Base-by-base conservation (phyloP, 352 stramenopile species). In the Phytophthora vignae region DNA sequence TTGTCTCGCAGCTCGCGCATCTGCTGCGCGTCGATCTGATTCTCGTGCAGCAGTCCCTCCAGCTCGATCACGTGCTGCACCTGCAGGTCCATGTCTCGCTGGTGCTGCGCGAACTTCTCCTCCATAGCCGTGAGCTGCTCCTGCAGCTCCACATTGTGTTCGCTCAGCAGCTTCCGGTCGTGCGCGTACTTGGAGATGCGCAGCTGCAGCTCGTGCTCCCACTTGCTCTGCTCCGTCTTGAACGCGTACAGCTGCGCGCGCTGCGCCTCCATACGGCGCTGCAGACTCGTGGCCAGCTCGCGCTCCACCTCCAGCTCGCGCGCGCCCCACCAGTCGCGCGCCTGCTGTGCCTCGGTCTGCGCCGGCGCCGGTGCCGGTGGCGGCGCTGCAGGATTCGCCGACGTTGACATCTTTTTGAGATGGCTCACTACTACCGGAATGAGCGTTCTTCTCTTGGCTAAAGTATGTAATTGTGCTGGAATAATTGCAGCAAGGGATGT, bases 201-300 rank as follows among this genome's bases (percentile, higher is more conserved):
- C 48, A 90, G 68, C 79, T 93, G 73, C 67, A 95, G 64, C 72
- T 92, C 82, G 38, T 92, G 85, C 61, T 95, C 85, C 86, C 84
- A 94, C 58, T 95, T 95, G 82, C 76, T 87, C 58, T 94, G 86
- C 71, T 95, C 84, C 54, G 80, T 82, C 73, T 94, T 93, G 73
- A 94, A 93, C 60, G 88, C 83, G 49, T 90, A 77, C 17, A 94
- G 78, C 72, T 95, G 85, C 53, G 79, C 78, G 17, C 84, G 80
- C 66, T 94, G 88, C 33, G 81, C 80, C 49, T 93, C 87, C 75
- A 95, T 85, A 19, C 85, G 85, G 42, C 85, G 87, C 56, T 91
- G 85, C 52, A 95, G 67, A 21, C 57, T 71, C n/a, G 56, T 56
- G 40, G 81, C 60, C 14, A 82, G 58, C 25, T 94, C 85, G 10